These are phyloP conservation scores for Pythium pyrilobum DNA, from an alignment of 352 stramenopile species.

Conservation along the genomic window DNA sequence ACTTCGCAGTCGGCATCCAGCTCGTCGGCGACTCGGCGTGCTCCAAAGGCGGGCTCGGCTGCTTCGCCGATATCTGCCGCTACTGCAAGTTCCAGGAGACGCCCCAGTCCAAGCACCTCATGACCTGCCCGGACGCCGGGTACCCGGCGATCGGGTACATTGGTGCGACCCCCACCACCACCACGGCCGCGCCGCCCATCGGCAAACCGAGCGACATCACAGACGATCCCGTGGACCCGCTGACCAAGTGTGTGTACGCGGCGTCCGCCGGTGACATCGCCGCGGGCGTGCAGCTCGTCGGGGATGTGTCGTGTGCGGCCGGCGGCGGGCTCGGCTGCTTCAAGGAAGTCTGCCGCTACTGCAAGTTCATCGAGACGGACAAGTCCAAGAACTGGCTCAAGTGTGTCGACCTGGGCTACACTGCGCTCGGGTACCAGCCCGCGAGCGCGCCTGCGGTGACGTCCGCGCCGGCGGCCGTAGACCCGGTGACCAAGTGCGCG, in stretches of 20 bases:
- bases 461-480: background rate
- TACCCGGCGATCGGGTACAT: background rate
- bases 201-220: too few species aligned
- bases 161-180: background rate
- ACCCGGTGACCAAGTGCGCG: slow-evolving; percentile 1
- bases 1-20: slow-evolving; percentile 22
- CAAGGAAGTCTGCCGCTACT: slow-evolving; percentile 12
- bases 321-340: background rate
- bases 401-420: background rate
- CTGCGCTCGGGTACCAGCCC: slow-evolving; percentile 3
- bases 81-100: slow-evolving; percentile 34
- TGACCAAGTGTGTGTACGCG: slow-evolving; percentile 6
- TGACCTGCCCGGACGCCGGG: slow-evolving; percentile 22
- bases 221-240: too few species aligned
- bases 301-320: slow-evolving; percentile 20
- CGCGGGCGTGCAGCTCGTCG: slow-evolving; percentile 17
- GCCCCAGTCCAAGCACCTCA: slow-evolving; percentile 20
- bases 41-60: slow-evolving; percentile 27
- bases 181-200: background rate
- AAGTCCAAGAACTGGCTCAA: slow-evolving; percentile 5
- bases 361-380: slow-evolving; percentile 6
- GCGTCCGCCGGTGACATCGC: slow-evolving; percentile 18
- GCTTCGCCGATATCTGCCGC: slow-evolving; percentile 30
- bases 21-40: slow-evolving; percentile 24
- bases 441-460: too few species aligned